Percentiles rank a stretch among this genome's conserved stretches.
phyloP scores from a whole-genome alignment of 176 grass and related monocot species.

The Luzula sylvatica region DNA sequence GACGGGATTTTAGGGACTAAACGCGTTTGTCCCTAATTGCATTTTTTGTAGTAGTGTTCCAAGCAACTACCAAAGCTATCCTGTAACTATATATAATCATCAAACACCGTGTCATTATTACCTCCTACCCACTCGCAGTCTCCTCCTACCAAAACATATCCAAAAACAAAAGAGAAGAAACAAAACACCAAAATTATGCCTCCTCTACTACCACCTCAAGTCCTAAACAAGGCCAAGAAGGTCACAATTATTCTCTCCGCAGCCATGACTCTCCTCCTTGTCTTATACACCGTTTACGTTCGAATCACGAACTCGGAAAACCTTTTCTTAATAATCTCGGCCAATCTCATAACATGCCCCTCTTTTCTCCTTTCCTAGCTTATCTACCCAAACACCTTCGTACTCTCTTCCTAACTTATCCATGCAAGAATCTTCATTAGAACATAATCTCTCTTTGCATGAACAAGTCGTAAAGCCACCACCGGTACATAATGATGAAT shows the following conservation, averaged over 20 bases:
- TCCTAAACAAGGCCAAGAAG: not conserved
- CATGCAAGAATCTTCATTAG: not conserved
- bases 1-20: too few species aligned
- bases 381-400: conserved; percentile 1
- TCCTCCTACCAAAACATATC: not conserved
- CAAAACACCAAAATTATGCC: too few species aligned
- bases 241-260: not conserved
- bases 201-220: not conserved
- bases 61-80: too few species aligned
- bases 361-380: conserved; percentile 18
- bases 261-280: not conserved
- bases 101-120: not conserved
- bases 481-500: not conserved
- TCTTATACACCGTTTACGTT: not conserved
- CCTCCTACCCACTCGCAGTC: conserved; percentile 10
- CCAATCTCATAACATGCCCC: not conserved
- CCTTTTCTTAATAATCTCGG: not conserved
- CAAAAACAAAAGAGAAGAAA: conserved; percentile 6
- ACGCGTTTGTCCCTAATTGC: too few species aligned
- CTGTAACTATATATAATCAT: conserved; percentile 9
- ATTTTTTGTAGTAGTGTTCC: too few species aligned
- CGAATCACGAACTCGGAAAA: not conserved
- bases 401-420: conserved; percentile 17
- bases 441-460: not conserved
- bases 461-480: not conserved